Conservation (phyloP, 305 asterid genomes). For the Solanum chacoense region DNA sequence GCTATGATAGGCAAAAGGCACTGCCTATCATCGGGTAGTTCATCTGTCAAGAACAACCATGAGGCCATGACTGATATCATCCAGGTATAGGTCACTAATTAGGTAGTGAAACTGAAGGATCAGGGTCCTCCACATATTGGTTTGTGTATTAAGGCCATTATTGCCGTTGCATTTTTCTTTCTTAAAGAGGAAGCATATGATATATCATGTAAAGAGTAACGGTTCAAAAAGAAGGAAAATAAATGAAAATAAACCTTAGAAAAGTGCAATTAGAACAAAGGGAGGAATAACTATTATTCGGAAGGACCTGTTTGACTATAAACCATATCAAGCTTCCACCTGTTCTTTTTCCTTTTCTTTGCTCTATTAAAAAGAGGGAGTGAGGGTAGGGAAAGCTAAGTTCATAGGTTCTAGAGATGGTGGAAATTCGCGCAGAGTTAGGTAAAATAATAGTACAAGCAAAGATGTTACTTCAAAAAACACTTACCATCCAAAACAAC, state of each 20-base stretch:
- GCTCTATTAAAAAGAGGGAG: not conserved
- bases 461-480: not conserved
- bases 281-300: not conserved
- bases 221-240: not conserved
- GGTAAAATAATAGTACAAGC: not conserved
- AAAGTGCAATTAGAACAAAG: not conserved
- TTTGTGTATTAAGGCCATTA: not conserved
- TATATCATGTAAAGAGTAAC: not conserved
- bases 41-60: not conserved
- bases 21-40: not conserved
- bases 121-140: not conserved
- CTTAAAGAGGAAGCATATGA: not conserved
- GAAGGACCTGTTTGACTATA: not conserved
- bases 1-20: not conserved
- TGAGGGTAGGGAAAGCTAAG: not conserved
- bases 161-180: not conserved
- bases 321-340: not conserved
- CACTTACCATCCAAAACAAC: not conserved
- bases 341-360: not conserved
- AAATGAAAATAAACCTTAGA: not conserved
- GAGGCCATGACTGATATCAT: not conserved
- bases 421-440: not conserved
- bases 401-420: not conserved
- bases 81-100: not conserved
- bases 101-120: not conserved